Conservation (phyloP, 331 rosid species). For the Telfairia occidentalis region DNA sequence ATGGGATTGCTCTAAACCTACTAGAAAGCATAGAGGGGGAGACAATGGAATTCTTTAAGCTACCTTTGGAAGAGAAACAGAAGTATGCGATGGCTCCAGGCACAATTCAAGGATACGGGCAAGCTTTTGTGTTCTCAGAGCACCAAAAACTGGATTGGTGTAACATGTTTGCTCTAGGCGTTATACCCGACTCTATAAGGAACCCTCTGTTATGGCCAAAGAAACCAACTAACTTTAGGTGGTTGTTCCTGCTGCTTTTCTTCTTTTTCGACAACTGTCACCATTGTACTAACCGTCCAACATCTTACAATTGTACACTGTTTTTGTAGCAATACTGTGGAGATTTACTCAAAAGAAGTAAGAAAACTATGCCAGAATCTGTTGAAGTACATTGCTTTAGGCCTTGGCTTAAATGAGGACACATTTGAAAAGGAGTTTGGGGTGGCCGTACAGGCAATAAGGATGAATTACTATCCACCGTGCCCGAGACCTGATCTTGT, state of each 20-base stretch:
- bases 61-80: conserved; percentile 76
- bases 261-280: background rate
- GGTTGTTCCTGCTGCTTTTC: background rate
- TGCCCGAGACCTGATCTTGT: conserved; percentile 97
- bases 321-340: conserved; percentile 60
- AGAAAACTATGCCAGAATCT: conserved; percentile 55
- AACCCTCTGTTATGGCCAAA: conserved; percentile 74
- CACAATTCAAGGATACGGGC: conserved; percentile 89
- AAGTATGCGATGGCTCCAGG: conserved; percentile 86
- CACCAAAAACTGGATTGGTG: conserved; percentile 95
- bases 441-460: conserved; percentile 78
- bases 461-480: conserved; percentile 91
- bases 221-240: conserved; percentile 63
- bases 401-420: conserved; percentile 47
- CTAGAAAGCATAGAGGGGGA: conserved; percentile 53
- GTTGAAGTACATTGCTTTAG: conserved; percentile 50
- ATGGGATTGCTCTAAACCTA: conserved; percentile 54
- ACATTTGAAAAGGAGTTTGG: conserved; percentile 61
- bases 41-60: conserved; percentile 71
- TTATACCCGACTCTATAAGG: conserved; percentile 52
- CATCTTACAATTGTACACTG: background rate
- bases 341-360: conserved; percentile 56
- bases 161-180: conserved; percentile 94
- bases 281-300: background rate
- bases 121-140: conserved; percentile 94